Percentiles rank a stretch among this genome's conserved stretches.
phyloP scores from a whole-genome alignment of 2,329 filamentous ascomycete genomes.

The Aspergillus ochraceus region DNA sequence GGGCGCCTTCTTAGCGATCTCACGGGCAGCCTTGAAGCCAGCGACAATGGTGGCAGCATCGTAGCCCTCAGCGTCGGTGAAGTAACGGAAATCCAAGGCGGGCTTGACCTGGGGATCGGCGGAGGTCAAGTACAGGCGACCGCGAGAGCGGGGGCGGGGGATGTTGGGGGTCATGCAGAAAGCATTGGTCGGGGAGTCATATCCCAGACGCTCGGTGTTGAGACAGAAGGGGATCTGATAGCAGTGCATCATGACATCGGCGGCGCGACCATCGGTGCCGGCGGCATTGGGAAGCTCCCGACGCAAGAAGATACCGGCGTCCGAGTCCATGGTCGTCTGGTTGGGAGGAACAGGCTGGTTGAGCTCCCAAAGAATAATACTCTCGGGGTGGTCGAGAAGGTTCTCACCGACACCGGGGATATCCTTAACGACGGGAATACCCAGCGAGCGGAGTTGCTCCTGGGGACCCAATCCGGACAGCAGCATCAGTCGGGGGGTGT shows the following conservation, averaged over 20 bases:
- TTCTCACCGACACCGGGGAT: constrained; percentile 65
- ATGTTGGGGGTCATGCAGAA: constrained; percentile 96
- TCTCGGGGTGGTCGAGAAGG: constrained; percentile 64
- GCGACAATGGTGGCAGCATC: constrained; percentile 79
- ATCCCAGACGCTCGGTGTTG: constrained; percentile 80
- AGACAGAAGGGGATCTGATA: constrained; percentile 92
- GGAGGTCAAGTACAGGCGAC: constrained; percentile 74
- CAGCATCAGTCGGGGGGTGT: constrained; percentile 70
- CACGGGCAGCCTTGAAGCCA: constrained; percentile 74
- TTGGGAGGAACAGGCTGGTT: constrained; percentile 74
- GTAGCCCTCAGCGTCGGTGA: constrained; percentile 82
- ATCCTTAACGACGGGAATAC: constrained; percentile 59
- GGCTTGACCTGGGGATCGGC: constrained; percentile 75
- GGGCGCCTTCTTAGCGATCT: constrained; percentile 71
- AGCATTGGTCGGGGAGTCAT: constrained; percentile 68
- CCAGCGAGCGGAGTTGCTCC: constrained; percentile 51
- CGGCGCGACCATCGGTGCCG: constrained; percentile 69
- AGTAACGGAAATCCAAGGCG: constrained; percentile 84
- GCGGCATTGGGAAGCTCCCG: constrained; percentile 71
- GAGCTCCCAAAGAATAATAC: constrained; percentile 74
- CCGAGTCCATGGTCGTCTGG: constrained; percentile 88
- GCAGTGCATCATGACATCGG: constrained; percentile 95
- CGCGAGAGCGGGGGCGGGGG: constrained; percentile 75
- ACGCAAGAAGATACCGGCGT: constrained; percentile 84
- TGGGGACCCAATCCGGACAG: constrained; percentile 55